Base-by-base conservation (phyloP, 2,329 filamentous ascomycete species). In the Aureobasidium sp. region DNA sequence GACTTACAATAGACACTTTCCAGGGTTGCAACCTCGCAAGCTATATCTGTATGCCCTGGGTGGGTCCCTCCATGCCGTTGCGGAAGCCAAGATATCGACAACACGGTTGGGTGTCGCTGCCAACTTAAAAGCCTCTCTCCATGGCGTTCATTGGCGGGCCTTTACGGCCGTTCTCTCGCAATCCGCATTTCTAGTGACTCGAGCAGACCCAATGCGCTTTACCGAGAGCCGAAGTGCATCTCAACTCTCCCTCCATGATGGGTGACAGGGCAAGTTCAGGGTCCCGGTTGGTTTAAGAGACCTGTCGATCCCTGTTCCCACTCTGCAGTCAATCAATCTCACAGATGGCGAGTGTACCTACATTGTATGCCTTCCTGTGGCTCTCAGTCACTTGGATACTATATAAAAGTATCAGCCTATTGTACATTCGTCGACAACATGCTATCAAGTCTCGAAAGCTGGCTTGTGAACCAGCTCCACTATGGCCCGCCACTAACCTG, bases 401-500 rank as follows among this genome's bases (percentile, higher is more conserved):
- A 16, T 60, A 50, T 37, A 50, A 60, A 7, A n/a, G 47, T 21
- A 39, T 60, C n/a, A 60, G 47, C n/a, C 14, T 42, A 8, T 11
- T 60, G 11, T 51, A 60, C 29, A 32, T 51, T n/a, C 45, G 57
- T 7, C 57, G 57, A 37, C 57, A 60, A 16, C 57, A 60, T 60
- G 57, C 47, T 34, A 60, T 60, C 57, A 60, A 60, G 29, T 60
- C 57, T 27, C 57, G 57, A 2, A 60, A 60, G 27, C 30, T 61
- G 36, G 59, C 48, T 21, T 63, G 62, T n/a, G 59, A 59, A 41
- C 51, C 59, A 44, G 59, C 68, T 9, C 68, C 68, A 25, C 59
- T 45, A 21, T 66, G 65, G 51, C 67, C 67, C 1, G 59, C 66
- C 13, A 71, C 70, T 14, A 65, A 71, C 57, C 55, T 72, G 11